These are phyloP conservation scores for Tulasnella sp. DNA, from an alignment of 768 basidiomycete species.

Conservation along the genomic window DNA sequence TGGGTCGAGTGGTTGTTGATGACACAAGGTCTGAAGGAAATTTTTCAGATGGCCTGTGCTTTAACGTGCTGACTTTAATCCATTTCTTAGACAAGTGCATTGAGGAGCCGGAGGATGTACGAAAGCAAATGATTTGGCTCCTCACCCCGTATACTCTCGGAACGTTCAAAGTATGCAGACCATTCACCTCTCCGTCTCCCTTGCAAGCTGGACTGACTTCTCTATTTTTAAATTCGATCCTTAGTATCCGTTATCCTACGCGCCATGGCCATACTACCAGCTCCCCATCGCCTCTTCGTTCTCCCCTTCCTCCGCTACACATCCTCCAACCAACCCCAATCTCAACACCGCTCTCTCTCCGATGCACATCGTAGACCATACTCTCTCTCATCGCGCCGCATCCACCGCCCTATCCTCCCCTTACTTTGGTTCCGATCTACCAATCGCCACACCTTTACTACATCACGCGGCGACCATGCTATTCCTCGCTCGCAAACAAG, in stretches of 20 bases:
- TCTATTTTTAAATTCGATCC: not conserved
- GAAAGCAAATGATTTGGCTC: not conserved
- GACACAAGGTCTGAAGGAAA: not conserved
- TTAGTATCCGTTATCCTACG: conserved; percentile 5
- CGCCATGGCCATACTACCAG: conserved; percentile 5
- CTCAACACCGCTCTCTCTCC: not conserved
- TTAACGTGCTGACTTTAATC: not conserved
- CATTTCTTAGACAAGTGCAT: not conserved
- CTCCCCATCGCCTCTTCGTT: not conserved
- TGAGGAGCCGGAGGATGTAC: not conserved
- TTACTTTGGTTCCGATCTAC: not conserved
- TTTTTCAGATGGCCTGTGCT: not conserved
- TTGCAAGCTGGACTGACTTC: not conserved
- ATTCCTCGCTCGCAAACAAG: conserved; percentile 6
- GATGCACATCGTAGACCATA: not conserved
- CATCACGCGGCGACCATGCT: conserved; percentile 14
- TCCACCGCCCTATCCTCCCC: conserved; percentile 7
- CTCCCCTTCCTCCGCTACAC: not conserved
- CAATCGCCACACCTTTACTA: conserved; percentile 6
- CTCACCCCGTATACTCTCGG: conserved; percentile 6
- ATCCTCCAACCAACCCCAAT: not conserved
- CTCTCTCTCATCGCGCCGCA: not conserved
- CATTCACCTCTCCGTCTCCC: not conserved
- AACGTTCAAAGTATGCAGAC: not conserved
- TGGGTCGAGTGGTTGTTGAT: conserved; percentile 10